Evolutionary conservation across 2,329 filamentous ascomycete genomes (phyloP).

Genomic region (Ceratocystis ficicola): DNA sequence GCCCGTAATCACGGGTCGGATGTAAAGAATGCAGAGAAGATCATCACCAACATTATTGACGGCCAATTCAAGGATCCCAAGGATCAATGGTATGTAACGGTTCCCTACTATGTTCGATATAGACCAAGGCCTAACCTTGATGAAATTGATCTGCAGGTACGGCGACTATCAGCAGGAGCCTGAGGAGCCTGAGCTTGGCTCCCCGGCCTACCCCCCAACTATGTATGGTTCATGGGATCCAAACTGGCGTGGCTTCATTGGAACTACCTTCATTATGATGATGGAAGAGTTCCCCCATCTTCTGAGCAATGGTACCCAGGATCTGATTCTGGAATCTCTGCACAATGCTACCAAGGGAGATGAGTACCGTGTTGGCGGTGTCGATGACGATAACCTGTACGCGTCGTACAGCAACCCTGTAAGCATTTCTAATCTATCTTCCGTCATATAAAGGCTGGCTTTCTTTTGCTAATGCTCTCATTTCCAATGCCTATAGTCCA

Average conservation of each 20-base stretch:
- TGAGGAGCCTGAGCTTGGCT: conserved; percentile 47
- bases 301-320: conserved; percentile 29
- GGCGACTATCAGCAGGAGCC: conserved; percentile 43
- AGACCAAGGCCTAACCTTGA: conserved; percentile 27
- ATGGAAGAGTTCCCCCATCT: conserved; percentile 46
- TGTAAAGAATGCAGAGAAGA: conserved; percentile 39
- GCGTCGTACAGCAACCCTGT: conserved; percentile 49
- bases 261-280: conserved; percentile 45
- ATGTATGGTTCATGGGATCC: conserved; percentile 51
- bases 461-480: conserved; percentile 22
- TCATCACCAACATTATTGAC: conserved; percentile 42
- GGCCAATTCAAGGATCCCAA: conserved; percentile 41
- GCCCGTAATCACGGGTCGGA: conserved; percentile 42
- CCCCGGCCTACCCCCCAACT: conserved; percentile 36
- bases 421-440: conserved; percentile 19
- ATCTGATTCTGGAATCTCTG: conserved; percentile 41
- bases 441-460: neutral
- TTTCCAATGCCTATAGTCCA: conserved; percentile 26
- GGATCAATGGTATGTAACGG: conserved; percentile 36
- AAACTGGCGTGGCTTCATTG: conserved; percentile 53
- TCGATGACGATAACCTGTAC: conserved; percentile 50
- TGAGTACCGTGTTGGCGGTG: conserved; percentile 47
- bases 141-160: conserved; percentile 26
- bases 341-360: conserved; percentile 46
- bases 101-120: neutral